These are phyloP conservation scores for Dryadomyces quercivorus DNA, from an alignment of 2,329 filamentous ascomycete species.

Conservation along the genomic window DNA sequence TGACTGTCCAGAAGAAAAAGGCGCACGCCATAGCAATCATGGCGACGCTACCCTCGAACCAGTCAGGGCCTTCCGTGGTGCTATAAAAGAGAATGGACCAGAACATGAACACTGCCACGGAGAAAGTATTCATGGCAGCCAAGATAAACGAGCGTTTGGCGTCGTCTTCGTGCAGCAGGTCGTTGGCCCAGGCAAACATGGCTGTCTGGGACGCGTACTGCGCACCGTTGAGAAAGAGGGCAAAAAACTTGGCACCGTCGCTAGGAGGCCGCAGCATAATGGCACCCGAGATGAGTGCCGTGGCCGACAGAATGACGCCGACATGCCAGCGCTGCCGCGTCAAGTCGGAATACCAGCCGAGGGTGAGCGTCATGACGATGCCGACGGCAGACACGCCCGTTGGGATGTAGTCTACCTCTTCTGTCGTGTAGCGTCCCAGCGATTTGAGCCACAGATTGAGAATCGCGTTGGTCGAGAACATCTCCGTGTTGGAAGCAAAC, in stretches of 20 bases:
- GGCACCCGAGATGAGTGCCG: constrained; percentile 6
- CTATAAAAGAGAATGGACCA: constrained; percentile 9
- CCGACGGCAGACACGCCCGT: constrained; percentile 16
- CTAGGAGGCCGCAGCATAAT: constrained; percentile 4
- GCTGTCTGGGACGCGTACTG: background rate
- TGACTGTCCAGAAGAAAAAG: background rate
- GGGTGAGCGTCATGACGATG: constrained; percentile 32
- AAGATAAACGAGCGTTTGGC: constrained; percentile 3
- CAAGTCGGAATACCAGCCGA: constrained; percentile 39
- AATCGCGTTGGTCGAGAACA: constrained; percentile 3
- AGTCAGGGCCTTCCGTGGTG: constrained; percentile 5
- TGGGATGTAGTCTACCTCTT: constrained; percentile 34
- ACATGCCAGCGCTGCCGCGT: constrained; percentile 28
- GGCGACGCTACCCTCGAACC: constrained; percentile 5
- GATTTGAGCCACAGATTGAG: constrained; percentile 8
- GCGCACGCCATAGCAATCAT: constrained; percentile 1
- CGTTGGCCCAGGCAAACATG: constrained; percentile 7
- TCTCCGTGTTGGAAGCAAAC: constrained; percentile 4
- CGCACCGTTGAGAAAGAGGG: constrained; percentile 5
- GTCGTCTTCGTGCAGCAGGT: constrained; percentile 1
- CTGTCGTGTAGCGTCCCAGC: constrained; percentile 24
- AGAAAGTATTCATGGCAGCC: constrained; percentile 3
- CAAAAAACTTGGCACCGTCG: constrained; percentile 4
- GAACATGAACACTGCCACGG: constrained; percentile 6
- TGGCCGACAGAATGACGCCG: constrained; percentile 1